A percentile compares a stretch with the other conserved stretches of the same genome.
These are phyloP conservation scores for Colletotrichum sp. DNA, from an alignment of 2,329 filamentous ascomycete species.

Conservation along the genomic window DNA sequence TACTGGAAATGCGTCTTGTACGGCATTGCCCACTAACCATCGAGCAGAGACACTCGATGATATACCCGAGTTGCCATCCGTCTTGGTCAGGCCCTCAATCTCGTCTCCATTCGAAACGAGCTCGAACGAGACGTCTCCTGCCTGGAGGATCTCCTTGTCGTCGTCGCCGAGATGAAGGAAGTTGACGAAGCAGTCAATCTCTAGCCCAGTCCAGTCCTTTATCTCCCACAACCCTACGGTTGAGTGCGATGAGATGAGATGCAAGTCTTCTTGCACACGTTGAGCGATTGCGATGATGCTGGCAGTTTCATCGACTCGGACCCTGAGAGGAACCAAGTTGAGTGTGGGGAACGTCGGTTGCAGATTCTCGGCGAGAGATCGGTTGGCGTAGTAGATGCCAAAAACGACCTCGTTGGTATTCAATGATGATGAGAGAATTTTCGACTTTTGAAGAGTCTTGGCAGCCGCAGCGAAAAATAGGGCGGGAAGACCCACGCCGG, in stretches of 20 bases:
- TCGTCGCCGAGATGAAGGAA: conserved; percentile 62
- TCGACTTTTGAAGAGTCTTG: conserved; percentile 31
- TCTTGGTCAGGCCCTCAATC: neutral
- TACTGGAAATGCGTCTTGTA: conserved; percentile 36
- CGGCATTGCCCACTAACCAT: conserved; percentile 28
- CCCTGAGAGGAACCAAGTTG: conserved; percentile 76
- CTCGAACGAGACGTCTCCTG: neutral
- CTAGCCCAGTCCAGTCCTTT: conserved; percentile 74
- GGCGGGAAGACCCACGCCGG: conserved; percentile 72
- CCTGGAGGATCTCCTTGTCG: neutral
- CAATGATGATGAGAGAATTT: neutral
- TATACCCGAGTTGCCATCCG: neutral
- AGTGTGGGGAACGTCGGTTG: conserved; percentile 71
- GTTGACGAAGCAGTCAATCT: conserved; percentile 79
- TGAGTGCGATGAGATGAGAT: conserved; percentile 59
- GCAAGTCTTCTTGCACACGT: conserved; percentile 72
- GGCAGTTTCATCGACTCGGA: conserved; percentile 41
- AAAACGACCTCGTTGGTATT: conserved; percentile 58
- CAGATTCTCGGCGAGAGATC: conserved; percentile 57
- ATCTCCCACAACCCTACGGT: conserved; percentile 74
- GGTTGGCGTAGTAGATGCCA: conserved; percentile 85
- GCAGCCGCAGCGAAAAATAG: conserved; percentile 78
- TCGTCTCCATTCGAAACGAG: conserved; percentile 30
- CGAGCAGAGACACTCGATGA: neutral
- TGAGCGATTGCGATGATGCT: conserved; percentile 57